phyloP scores from a whole-genome alignment of 495 filamentous ascomycete genomes.

The Xylaria bambusicola region DNA sequence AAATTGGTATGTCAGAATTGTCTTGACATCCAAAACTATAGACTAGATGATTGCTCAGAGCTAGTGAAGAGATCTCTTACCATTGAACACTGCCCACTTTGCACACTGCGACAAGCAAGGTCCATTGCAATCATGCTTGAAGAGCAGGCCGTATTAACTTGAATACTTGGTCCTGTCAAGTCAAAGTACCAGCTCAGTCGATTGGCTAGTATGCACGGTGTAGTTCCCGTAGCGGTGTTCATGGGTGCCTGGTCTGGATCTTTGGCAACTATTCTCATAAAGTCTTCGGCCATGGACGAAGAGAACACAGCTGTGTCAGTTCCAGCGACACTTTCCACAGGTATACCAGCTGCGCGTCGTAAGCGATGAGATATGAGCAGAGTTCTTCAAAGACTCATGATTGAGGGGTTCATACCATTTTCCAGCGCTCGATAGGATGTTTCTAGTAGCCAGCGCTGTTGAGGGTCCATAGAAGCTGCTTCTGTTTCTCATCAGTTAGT shows the following conservation, averaged over 20 bases:
- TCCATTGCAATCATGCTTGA: conserved; percentile 59
- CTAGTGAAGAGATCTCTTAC: conserved; percentile 17
- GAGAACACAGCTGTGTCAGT: conserved; percentile 33
- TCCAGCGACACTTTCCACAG: conserved; percentile 23
- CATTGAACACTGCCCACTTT: conserved; percentile 42
- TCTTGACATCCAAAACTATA: background rate
- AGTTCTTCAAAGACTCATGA: background rate
- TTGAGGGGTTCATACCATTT: conserved; percentile 20
- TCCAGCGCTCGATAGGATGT: conserved; percentile 52
- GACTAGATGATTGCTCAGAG: background rate
- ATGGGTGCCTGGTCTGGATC: conserved; percentile 31
- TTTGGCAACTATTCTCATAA: conserved; percentile 25
- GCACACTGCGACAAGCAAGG: conserved; percentile 73
- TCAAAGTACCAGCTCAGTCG: conserved; percentile 56
- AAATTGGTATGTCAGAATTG: too few relatives aligned
- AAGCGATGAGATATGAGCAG: too few relatives aligned
- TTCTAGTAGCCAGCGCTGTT: conserved; percentile 48
- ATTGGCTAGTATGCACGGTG: conserved; percentile 48
- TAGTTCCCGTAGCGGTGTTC: conserved; percentile 32
- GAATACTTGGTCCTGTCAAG: conserved; percentile 53
- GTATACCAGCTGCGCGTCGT: conserved; percentile 24
- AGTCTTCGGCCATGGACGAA: conserved; percentile 36
- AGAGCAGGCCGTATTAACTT: conserved; percentile 78
- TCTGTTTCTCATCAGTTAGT: too few relatives aligned
- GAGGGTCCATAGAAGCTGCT: conserved; percentile 44